These are phyloP conservation scores for Xylariaceae sp. DNA, from an alignment of 2,329 filamentous ascomycete genomes.

Conservation along the genomic window DNA sequence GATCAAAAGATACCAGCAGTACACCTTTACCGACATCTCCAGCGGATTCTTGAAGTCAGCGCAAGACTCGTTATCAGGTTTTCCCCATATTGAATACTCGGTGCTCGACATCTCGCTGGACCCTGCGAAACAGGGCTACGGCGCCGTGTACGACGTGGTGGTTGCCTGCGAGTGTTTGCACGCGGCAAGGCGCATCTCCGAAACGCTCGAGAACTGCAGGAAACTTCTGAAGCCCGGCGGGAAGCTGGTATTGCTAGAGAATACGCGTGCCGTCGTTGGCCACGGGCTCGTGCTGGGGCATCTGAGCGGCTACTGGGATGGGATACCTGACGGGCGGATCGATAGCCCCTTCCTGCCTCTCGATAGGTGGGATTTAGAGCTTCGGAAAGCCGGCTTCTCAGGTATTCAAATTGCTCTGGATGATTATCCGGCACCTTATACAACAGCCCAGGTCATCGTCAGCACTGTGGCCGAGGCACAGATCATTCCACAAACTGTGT, in stretches of 20 bases:
- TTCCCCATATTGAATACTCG: slow-evolving; percentile 6
- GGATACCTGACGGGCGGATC: neutral
- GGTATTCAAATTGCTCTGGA: slow-evolving; percentile 6
- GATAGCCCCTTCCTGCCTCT: slow-evolving; percentile 9
- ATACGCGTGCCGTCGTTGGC: slow-evolving; percentile 6
- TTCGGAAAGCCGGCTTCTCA: neutral
- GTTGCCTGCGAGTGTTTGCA: slow-evolving; percentile 14
- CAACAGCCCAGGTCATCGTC: too few species aligned
- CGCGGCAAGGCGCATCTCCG: slow-evolving; percentile 10
- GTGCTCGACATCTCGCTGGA: slow-evolving; percentile 17
- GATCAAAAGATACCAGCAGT: slow-evolving; percentile 1
- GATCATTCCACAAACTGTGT: too few species aligned
- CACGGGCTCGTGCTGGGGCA: slow-evolving; percentile 11
- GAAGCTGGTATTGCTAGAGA: slow-evolving; percentile 15
- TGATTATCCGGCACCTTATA: slow-evolving; percentile 4
- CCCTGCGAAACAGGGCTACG: slow-evolving; percentile 9
- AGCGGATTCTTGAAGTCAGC: slow-evolving; percentile 1
- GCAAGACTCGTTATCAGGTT: slow-evolving; percentile 1
- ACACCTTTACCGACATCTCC: slow-evolving; percentile 6
- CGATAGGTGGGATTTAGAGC: neutral
- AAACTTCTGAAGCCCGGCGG: slow-evolving; percentile 19
- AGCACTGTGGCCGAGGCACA: too few species aligned
- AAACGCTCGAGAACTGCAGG: slow-evolving; percentile 12
- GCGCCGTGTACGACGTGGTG: slow-evolving; percentile 11
- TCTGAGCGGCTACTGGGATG: slow-evolving; percentile 14